Evolutionary conservation across 805 yeast genomes (phyloP), one percentile per base, ranked within the genome.

Genomic region (Diddensiella caesifluorescens): DNA sequence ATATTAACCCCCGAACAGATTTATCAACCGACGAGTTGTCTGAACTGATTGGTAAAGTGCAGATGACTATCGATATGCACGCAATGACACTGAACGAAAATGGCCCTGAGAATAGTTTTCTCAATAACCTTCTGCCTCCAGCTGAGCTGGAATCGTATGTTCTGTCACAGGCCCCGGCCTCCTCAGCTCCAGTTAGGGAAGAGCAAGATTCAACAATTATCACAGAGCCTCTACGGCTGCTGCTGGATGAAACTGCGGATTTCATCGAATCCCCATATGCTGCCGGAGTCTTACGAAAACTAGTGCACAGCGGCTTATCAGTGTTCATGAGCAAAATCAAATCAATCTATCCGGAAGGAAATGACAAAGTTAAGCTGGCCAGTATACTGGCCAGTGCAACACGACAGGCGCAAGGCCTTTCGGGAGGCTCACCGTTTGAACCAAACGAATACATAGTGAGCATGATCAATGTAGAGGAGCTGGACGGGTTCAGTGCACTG

Each of bases 401-500:
- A 1, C 74, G 78, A 41, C 89, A 82, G 55, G 75, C 83, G 27
- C 75, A 69, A 35, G 68, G 70, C 12, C 64, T 82, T 55, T 71
- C 73, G 35, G 70, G 70, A 33, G 72, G 71, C 35, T 60, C 64
- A 40, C 62, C 63, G 5, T 46, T 53, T 25, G 54, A 64, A 13
- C 55, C 62, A 6, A 70, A 70, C 46, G 75, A 68, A 45, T 73
- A 70, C 49, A 52, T 75, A 7, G 59, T 62, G 16, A 62, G 67
- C 3, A 63, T 79, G 71, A 70, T 73, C 50, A 64, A 64, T 45
- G 61, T 71, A 23, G 79, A 75, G 13, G 87, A 80, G 49, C 70
- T 89, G 44, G 94, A 85, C 50, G 95, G 87, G 46, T 72, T 89
- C 51, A 81, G 95, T 63, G 97, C 97, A 3, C 73, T 87, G 51